Base-by-base conservation (phyloP, 192 early-diverging fungal genomes). In the Coemansia sp. region DNA sequence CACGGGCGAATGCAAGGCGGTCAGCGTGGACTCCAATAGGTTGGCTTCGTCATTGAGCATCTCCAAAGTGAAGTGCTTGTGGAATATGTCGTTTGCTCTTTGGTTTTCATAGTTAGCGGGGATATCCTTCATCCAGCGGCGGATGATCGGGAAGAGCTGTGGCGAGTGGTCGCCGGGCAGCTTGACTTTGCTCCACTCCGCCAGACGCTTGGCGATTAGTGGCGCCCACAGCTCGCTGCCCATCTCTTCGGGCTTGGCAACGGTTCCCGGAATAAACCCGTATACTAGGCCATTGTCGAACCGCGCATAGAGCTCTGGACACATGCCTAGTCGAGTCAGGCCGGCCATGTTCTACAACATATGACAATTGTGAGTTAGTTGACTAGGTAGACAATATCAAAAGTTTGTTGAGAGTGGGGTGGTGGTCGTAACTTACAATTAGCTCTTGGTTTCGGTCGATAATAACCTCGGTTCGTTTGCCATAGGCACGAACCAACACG, bases 281-380 rank as follows among this genome's bases (percentile, higher is more conserved):
- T 98, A 97, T 23, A 96, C 89, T 2, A 98, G 72, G 6, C 96
- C 96, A 78, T 97, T 97, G n/a, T 84, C 74, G 76, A 98, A 97
- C 28, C 90, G 86, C 19, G 90, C 94, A 74, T 95, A 92, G 0
- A 97, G 72, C 21, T 89, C 88, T 21, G 94, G 94, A 44, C 88
- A 87, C 67, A 96, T 75, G 40, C 88, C 88, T 44, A 87, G 81
- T 35, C 82, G 73, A 23, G 93, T 89, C 26, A 97, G 79, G 1
- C 87, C 81, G 35, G 91, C 76, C 82, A 97, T 89, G 68, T 95
- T 97, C 93, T 95, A 69, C 58, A 68, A 19, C n/a, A 42, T 42
- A 30, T 2, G 42, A 23, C 19, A n/a, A 16, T 11, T 6, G 30
- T 3, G 13, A 57, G 16, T 32, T 17, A 58, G 30, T 11, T 28